Percentiles rank a stretch among this genome's conserved stretches.
Evolutionary conservation across 306 rosid species (phyloP).

Genomic region (Prunus mume): DNA sequence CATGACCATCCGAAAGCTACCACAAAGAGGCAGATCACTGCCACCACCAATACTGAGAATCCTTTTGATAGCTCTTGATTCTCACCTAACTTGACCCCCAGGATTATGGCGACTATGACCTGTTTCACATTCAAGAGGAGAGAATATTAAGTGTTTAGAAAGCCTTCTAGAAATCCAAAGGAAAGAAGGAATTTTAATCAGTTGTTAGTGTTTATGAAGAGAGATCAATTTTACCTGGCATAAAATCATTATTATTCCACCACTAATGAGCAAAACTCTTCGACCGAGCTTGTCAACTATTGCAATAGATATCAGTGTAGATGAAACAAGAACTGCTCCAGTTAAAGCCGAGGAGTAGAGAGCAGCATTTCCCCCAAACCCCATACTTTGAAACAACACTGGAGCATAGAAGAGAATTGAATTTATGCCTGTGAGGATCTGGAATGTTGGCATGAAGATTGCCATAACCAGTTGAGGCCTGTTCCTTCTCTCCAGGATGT

Average conservation of each 20-base stretch:
- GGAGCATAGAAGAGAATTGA: slow-evolving; percentile 91
- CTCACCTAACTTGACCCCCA: slow-evolving; percentile 65
- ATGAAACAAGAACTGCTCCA: slow-evolving; percentile 77
- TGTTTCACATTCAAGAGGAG: slow-evolving; percentile 30
- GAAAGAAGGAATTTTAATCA: not conserved
- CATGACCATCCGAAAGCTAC: slow-evolving; percentile 77
- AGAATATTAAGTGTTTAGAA: not conserved
- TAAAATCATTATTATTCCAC: slow-evolving; percentile 77
- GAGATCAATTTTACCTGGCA: slow-evolving; percentile 61
- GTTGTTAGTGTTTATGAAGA: not conserved
- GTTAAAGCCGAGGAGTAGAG: slow-evolving; percentile 87
- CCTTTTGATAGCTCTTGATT: slow-evolving; percentile 51
- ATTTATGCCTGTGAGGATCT: slow-evolving; percentile 86
- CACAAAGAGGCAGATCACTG: slow-evolving; percentile 74
- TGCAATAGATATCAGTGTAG: slow-evolving; percentile 77
- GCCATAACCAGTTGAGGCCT: slow-evolving; percentile 87
- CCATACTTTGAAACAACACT: slow-evolving; percentile 80
- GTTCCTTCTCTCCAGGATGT: slow-evolving; percentile 60
- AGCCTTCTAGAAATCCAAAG: not conserved
- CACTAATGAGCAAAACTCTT: slow-evolving; percentile 69
- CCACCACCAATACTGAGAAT: slow-evolving; percentile 61
- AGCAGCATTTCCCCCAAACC: slow-evolving; percentile 71
- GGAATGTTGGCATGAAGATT: slow-evolving; percentile 78
- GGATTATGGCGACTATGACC: slow-evolving; percentile 64
- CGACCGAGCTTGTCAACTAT: slow-evolving; percentile 76